Percentiles rank a stretch among this genome's conserved stretches.
Conservation (phyloP, 1,284 basidiomycete genomes). For the Ganoderma lingzhi region DNA sequence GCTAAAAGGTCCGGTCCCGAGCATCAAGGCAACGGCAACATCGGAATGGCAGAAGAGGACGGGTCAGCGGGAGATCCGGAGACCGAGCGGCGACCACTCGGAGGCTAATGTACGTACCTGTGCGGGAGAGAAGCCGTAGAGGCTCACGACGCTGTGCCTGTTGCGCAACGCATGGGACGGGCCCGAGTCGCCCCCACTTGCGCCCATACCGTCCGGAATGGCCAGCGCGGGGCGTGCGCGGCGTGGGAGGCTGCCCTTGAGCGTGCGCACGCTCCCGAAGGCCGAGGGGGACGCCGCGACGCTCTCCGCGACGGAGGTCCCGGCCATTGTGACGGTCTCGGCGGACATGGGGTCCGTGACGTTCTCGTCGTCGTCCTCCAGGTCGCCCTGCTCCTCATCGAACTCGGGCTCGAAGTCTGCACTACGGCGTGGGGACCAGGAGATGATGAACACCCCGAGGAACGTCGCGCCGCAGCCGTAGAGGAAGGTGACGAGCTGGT, state of each 20-base stretch:
- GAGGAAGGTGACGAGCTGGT: constrained; percentile 86
- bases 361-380: constrained; percentile 37
- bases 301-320: constrained; percentile 25
- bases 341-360: constrained; percentile 27
- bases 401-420: constrained; percentile 36
- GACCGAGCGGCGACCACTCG: background rate
- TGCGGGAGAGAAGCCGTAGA: constrained; percentile 77
- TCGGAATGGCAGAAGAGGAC: constrained; percentile 10
- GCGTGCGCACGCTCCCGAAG: constrained; percentile 20
- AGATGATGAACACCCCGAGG: constrained; percentile 85
- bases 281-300: background rate
- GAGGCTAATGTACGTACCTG: constrained; percentile 52
- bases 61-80: constrained; percentile 12
- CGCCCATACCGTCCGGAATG: constrained; percentile 47
- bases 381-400: constrained; percentile 38
- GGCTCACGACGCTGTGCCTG: constrained; percentile 62
- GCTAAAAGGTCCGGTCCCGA: constrained; percentile 43
- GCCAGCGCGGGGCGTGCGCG: constrained; percentile 54
- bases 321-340: constrained; percentile 32
- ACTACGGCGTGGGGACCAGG: constrained; percentile 54
- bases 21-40: background rate
- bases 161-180: constrained; percentile 53
- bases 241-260: constrained; percentile 41
- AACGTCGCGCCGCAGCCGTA: constrained; percentile 88
- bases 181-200: constrained; percentile 28